Conservation (phyloP, 352 stramenopile species). For the Phytopythium montanum region DNA sequence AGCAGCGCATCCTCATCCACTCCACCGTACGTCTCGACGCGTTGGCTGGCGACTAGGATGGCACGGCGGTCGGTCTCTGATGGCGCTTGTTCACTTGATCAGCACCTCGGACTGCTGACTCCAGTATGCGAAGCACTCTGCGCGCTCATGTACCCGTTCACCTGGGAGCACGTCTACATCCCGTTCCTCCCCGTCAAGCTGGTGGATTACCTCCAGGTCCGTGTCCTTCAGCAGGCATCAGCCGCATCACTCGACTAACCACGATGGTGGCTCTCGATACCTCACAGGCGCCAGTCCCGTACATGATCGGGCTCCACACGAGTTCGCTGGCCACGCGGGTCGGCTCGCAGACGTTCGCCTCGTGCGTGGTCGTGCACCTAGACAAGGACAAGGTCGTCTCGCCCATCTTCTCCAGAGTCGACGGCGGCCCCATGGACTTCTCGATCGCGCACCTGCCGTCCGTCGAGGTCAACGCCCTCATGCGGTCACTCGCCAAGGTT, state of each 20-base stretch:
- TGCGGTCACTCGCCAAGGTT: slow-evolving; percentile 28
- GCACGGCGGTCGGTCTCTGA: neutral
- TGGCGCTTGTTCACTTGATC: neutral
- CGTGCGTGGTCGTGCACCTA: slow-evolving; percentile 78
- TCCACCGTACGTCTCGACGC: slow-evolving; percentile 45
- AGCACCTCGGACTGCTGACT: slow-evolving; percentile 69
- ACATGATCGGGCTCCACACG: slow-evolving; percentile 84
- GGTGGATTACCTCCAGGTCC: slow-evolving; percentile 78
- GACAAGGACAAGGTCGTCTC: slow-evolving; percentile 84
- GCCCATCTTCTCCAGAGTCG: slow-evolving; percentile 51
- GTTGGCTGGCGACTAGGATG: too few relatives aligned
- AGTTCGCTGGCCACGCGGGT: slow-evolving; percentile 72
- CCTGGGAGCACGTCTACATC: slow-evolving; percentile 86
- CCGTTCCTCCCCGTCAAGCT: slow-evolving; percentile 79
- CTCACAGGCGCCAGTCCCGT: slow-evolving; percentile 70
- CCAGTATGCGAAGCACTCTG: slow-evolving; percentile 75
- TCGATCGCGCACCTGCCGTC: slow-evolving; percentile 41
- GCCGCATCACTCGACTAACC: neutral
- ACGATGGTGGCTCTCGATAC: neutral
- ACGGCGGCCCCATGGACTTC: slow-evolving; percentile 55
- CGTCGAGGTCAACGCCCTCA: slow-evolving; percentile 37
- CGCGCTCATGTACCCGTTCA: slow-evolving; percentile 80
- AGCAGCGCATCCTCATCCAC: slow-evolving; percentile 82
- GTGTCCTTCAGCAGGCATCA: neutral
- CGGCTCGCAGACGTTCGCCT: slow-evolving; percentile 71